Evolutionary conservation across 148 eudicot species (phyloP).

Genomic region (Fagopyrum homotropicum): DNA sequence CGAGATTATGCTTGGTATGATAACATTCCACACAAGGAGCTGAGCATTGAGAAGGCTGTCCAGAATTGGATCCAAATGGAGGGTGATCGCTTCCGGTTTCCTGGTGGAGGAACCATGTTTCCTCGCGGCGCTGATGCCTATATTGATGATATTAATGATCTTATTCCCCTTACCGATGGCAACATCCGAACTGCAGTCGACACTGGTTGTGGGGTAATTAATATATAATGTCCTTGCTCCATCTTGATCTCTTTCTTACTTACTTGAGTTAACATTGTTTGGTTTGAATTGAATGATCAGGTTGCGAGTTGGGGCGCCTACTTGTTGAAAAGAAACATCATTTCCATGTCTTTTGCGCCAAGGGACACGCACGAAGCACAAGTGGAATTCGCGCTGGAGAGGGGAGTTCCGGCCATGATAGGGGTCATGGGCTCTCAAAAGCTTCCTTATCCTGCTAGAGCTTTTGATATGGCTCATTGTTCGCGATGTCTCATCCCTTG

Average conservation of each 20-base stretch:
- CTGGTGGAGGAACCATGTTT: conserved; percentile 98
- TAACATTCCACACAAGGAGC: conserved; percentile 93
- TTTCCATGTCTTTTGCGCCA: conserved; percentile 93
- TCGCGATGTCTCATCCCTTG: conserved; percentile 96
- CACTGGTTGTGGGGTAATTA: conserved; percentile 90
- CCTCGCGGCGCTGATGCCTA: conserved; percentile 92
- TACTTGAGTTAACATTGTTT: background rate
- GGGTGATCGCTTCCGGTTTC: conserved; percentile 82
- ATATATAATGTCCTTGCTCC: background rate
- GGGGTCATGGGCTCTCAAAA: conserved; percentile 78
- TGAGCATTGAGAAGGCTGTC: conserved; percentile 87
- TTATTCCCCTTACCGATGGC: conserved; percentile 68
- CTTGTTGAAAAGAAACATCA: conserved; percentile 68
- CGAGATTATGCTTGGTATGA: conserved; percentile 84
- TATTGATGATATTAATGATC: conserved; percentile 71
- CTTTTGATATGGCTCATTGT: conserved; percentile 97
- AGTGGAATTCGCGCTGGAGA: conserved; percentile 85
- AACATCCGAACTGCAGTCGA: conserved; percentile 75
- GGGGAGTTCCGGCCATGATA: conserved; percentile 99
- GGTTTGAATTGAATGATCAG: conserved; percentile 19
- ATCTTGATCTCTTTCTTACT: background rate
- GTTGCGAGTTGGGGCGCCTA: conserved; percentile 99
- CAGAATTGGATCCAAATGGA: conserved; percentile 96
- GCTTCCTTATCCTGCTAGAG: conserved; percentile 89
- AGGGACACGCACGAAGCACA: conserved; percentile 98